A percentile compares a stretch with the other conserved stretches of the same genome.
These are phyloP conservation scores for Solanum verrucosum DNA, from an alignment of 257 asterid genomes.

Conservation along the genomic window DNA sequence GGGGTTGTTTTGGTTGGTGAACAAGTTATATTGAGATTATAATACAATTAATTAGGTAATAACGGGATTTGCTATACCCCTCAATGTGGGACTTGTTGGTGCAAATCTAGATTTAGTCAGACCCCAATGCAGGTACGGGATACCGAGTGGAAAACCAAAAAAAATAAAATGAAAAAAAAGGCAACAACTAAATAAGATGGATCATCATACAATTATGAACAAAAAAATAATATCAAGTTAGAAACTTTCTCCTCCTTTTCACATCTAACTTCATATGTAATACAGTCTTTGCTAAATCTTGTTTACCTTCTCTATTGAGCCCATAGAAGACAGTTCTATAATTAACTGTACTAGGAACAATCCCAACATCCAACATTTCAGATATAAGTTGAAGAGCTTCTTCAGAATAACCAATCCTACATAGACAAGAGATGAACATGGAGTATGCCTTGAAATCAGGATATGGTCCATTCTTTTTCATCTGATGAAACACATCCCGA, in stretches of 20 bases:
- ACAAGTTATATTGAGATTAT: background rate
- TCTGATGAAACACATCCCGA: slow-evolving; percentile 38
- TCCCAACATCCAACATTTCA: slow-evolving; percentile 57
- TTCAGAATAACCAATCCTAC: slow-evolving; percentile 60
- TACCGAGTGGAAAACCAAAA: accelerated
- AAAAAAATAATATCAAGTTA: background rate
- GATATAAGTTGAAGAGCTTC: slow-evolving; percentile 52
- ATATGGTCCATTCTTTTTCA: slow-evolving; percentile 44
- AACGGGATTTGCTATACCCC: no score
- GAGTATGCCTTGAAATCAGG: slow-evolving; percentile 86
- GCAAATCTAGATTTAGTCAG: no score
- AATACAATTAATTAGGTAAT: background rate
- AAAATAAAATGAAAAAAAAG: background rate
- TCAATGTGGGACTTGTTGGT: background rate
- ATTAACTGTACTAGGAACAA: slow-evolving; percentile 66
- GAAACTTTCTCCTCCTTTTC: slow-evolving; percentile 40
- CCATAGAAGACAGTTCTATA: slow-evolving; percentile 55
- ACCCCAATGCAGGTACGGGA: background rate
- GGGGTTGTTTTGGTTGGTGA: background rate
- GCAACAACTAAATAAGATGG: background rate
- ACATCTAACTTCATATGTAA: slow-evolving; percentile 45
- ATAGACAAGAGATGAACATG: slow-evolving; percentile 60
- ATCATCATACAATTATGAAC: background rate
- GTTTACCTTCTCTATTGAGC: slow-evolving; percentile 78
- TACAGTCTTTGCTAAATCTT: slow-evolving; percentile 43